Base-by-base conservation (phyloP, 2,329 filamentous ascomycete species). In the Diplodia sapinea region DNA sequence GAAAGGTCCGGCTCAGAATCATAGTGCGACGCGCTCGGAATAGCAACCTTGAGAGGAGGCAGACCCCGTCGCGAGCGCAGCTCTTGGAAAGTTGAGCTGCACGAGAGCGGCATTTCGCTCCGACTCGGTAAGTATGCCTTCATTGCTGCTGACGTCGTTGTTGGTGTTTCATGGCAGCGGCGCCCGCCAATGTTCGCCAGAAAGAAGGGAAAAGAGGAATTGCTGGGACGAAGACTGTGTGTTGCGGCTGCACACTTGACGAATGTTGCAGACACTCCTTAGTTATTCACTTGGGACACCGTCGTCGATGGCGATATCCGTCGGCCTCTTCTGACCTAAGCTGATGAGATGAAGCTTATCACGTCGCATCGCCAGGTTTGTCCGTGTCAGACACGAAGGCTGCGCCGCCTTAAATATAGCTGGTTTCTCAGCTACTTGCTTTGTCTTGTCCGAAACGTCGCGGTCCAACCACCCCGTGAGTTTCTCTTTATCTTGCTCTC, bases 321-420 rank as follows among this genome's bases (percentile, higher is more conserved):
- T 23, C 29, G 59, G 12, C 17, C 43, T 62, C 59, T 51, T 62
- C 59, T 62, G 59, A 62, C 59, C 59, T 62, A 62, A 62, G 59
- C 59, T 62, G 59, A 62, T 62, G 59, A 31, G 47, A 47, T 62
- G 59, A 62, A 62, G 59, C 59, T 62, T 62, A 62, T 43, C 23
- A 51, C 50, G 59, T 62, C 43, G 59, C 59, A 62, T 50, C 59
- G 26, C 43, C 20, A 13, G 40, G 13, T 38, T 61, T 61, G 57
- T 43, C 36, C 23, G 55, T 57, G 57, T 62, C 57, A 62, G 57
- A 62, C 43, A 50, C 57, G 57, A 50, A 62, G 33, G 36, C 55
- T 57, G 29, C 36, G 55, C 20, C 20, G 13, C 33, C 20, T 7
- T 31, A 47, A 26, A 49, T 61, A 61, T 49, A 61, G 38, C 49